Evolutionary conservation across 2,329 filamentous ascomycete species (phyloP).

Genomic region (Tolypocladium nubicola): DNA sequence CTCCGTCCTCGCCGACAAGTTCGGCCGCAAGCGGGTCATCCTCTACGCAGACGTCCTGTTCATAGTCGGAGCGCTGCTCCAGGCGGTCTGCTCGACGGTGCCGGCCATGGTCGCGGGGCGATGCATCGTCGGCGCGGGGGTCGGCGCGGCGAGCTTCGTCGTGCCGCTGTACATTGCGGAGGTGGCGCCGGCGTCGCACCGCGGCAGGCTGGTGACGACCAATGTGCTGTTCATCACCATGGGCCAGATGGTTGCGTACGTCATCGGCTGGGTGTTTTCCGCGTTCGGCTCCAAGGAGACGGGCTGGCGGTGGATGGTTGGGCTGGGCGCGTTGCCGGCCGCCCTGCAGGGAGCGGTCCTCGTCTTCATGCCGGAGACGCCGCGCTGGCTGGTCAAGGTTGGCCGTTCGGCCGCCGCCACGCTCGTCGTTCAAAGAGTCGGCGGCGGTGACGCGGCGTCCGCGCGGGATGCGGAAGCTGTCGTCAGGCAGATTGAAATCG

Average conservation of each 20-base stretch:
- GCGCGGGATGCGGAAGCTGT: constrained; percentile 44
- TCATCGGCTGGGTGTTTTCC: constrained; percentile 68
- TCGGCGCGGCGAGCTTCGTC: constrained; percentile 71
- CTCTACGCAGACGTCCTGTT: constrained; percentile 58
- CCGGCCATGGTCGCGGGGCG: constrained; percentile 56
- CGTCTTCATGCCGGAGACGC: constrained; percentile 73
- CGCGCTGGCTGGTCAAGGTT: constrained; percentile 71
- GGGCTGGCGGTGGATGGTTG: constrained; percentile 90
- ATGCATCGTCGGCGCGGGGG: constrained; percentile 58
- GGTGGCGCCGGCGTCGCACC: constrained; percentile 62
- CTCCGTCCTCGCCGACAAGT: constrained; percentile 50
- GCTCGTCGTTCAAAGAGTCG: constrained; percentile 53
- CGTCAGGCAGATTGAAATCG: constrained; percentile 59
- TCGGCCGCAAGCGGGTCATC: constrained; percentile 53
- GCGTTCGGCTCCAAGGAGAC: constrained; percentile 36
- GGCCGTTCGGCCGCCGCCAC: constrained; percentile 52
- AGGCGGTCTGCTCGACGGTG: constrained; percentile 50
- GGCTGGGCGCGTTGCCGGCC: constrained; percentile 70
- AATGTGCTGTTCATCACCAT: constrained; percentile 75
- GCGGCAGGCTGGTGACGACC: constrained; percentile 74
- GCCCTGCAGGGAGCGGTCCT: constrained; percentile 59
- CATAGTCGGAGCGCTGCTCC: constrained; percentile 53
- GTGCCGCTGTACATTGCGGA: constrained; percentile 85
- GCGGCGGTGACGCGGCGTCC: constrained; percentile 36
- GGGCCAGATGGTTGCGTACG: constrained; percentile 81